Base-by-base conservation (phyloP, 495 filamentous ascomycete genomes). In the Penicillium cinerascens region DNA sequence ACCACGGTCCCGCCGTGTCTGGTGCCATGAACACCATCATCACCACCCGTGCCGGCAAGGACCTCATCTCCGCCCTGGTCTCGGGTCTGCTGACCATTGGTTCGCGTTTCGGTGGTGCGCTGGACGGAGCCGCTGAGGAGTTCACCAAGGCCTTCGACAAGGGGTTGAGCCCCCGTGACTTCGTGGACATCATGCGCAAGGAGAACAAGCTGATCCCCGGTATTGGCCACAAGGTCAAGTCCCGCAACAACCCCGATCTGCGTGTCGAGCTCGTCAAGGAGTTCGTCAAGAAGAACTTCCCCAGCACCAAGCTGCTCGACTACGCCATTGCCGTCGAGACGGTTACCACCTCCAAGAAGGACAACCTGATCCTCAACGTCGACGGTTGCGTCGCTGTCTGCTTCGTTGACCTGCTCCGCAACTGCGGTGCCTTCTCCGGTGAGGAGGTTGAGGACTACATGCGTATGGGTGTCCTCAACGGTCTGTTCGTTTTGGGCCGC, bases 1-100 rank as follows among this genome's bases (percentile, higher is more conserved):
- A 98, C 68, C 93, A 98, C 84, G 93, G 93, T 75, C 93, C 93
- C 39, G 93, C 93, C 65, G 93, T 98, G 55, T 98, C 93, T 59
- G 93, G 93, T 78, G 93, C 93, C 63, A 98, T 98, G 93, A 98
- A 98, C 86, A 98, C 93, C 57, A 98, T 98, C 75, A 97, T 98
- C 72, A 98, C 93, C 48, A 98, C 93, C 42, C 87, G 93, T 84
- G 93, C 93, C 49, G 93, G 93, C 67, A 98, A 98, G 81, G 93
- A 98, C 74, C 80, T 98, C 56, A 96, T 98, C 80, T 89, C 85
- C 63, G 87, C 93, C 36, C 80, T 98, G 47, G 93, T 98, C 46
- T 87, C 86, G 60, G 93, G 93, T 89, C 89, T 98, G 40, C 81
- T 98, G 71, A 98, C 93, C 54, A 97, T 98, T 62, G 93, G 93